These are phyloP conservation scores for Graphiopsis chlorocephala DNA, from an alignment of 2,329 filamentous ascomycete species.

Conservation along the genomic window DNA sequence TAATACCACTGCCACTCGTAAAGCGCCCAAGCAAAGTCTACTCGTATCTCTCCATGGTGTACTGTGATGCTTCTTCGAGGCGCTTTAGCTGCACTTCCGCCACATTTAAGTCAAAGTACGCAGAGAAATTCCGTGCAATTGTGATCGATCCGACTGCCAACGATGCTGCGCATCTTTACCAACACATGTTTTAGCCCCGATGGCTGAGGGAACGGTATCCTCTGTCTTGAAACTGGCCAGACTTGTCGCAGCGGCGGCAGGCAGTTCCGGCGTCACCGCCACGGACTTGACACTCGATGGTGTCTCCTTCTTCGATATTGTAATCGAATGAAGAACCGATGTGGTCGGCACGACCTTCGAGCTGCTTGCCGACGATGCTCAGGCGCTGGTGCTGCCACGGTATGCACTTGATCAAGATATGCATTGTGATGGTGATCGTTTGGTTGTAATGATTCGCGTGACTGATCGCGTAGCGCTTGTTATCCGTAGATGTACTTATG, in stretches of 20 bases:
- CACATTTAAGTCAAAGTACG: not conserved
- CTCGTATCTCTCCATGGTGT: not conserved
- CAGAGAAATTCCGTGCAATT: not conserved
- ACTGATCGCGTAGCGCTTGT: too few relatives aligned
- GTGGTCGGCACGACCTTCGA: not conserved
- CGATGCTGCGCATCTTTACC: not conserved
- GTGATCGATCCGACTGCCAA: not conserved
- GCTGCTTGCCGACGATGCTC: not conserved
- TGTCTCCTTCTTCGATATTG: not conserved
- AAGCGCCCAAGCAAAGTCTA: not conserved
- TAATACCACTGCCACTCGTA: not conserved
- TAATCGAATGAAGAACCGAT: not conserved
- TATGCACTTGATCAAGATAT: not conserved
- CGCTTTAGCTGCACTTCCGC: not conserved
- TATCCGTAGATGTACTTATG: not conserved
- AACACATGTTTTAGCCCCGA: not conserved
- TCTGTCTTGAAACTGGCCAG: not conserved
- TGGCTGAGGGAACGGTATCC: not conserved
- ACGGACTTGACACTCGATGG: not conserved
- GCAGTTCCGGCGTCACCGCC: not conserved
- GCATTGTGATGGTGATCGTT: not conserved
- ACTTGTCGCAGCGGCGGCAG: not conserved
- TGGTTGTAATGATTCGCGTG: not conserved
- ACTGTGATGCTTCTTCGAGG: not conserved
- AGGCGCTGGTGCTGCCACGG: not conserved